phyloP scores from a whole-genome alignment of 106 monocot genomes.

The Phalaenopsis aphrodite region DNA sequence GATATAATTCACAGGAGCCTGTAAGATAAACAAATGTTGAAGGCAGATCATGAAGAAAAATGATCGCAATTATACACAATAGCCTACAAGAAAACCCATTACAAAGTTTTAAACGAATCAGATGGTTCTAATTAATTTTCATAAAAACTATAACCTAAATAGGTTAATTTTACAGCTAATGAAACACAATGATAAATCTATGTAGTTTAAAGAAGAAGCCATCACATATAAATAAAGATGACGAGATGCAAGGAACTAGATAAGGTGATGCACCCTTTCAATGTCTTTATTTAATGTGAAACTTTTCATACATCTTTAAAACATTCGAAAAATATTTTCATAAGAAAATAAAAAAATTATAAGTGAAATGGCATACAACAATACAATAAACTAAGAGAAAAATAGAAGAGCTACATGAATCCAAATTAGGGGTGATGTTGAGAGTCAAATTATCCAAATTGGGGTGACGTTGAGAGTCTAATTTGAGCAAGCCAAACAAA shows the following conservation, averaged over 20 bases:
- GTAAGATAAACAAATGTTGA: slow-evolving; percentile 4
- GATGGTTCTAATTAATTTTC: background rate
- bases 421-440: background rate
- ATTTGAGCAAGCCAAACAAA: background rate
- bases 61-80: background rate
- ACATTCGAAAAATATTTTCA: too few relatives aligned
- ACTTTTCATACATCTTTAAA: too few relatives aligned
- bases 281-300: background rate
- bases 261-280: background rate
- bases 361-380: background rate
- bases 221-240: background rate
- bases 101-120: background rate
- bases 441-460: too few relatives aligned
- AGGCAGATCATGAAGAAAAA: background rate
- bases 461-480: too few relatives aligned
- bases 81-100: background rate
- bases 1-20: slow-evolving; percentile 92
- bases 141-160: background rate
- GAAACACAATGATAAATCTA: background rate
- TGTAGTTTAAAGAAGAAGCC: background rate
- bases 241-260: background rate
- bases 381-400: background rate
- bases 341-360: background rate
- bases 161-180: background rate
- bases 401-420: background rate